A percentile compares a stretch with the other conserved stretches of the same genome.
Evolutionary conservation across 192 early-diverging fungal genomes (phyloP).

Genomic region (Diversispora epigaea): DNA sequence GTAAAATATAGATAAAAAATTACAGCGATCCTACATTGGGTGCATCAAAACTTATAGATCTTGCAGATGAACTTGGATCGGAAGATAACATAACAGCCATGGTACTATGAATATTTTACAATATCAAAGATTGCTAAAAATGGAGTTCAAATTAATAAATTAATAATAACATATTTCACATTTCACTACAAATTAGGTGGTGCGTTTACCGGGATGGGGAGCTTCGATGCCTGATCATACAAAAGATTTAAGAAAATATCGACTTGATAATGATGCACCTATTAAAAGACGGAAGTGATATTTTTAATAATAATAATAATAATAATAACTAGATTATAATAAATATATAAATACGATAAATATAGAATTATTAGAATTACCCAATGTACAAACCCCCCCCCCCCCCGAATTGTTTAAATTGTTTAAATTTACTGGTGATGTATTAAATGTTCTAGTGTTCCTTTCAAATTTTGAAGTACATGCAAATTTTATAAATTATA

Average conservation of each 20-base stretch:
- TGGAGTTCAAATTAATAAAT: neutral
- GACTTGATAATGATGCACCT: conserved; percentile 57
- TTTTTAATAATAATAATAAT: too few species aligned
- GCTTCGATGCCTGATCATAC: conserved; percentile 63
- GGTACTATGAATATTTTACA: conserved; percentile 36
- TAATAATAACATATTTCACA: too few species aligned
- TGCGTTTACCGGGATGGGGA: conserved; percentile 72
- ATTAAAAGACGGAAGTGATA: neutral
- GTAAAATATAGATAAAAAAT: conserved; percentile 50
- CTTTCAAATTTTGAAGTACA: too few species aligned
- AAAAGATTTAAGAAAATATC: conserved; percentile 57
- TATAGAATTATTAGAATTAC: neutral
- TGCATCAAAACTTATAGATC: conserved; percentile 59
- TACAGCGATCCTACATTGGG: conserved; percentile 55
- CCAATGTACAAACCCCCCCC: too few species aligned
- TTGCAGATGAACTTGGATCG: conserved; percentile 63
- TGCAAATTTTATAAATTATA: too few species aligned
- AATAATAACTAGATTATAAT: neutral
- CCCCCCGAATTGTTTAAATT: too few species aligned
- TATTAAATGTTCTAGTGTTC: too few species aligned
- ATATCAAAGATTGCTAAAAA: neutral
- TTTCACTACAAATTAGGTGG: conserved; percentile 44
- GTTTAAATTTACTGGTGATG: too few species aligned
- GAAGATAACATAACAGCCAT: conserved; percentile 71
- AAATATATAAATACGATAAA: neutral